Evolutionary conservation across 2,329 filamentous ascomycete genomes (phyloP).

Genomic region (Raffaelea ambrosiae): DNA sequence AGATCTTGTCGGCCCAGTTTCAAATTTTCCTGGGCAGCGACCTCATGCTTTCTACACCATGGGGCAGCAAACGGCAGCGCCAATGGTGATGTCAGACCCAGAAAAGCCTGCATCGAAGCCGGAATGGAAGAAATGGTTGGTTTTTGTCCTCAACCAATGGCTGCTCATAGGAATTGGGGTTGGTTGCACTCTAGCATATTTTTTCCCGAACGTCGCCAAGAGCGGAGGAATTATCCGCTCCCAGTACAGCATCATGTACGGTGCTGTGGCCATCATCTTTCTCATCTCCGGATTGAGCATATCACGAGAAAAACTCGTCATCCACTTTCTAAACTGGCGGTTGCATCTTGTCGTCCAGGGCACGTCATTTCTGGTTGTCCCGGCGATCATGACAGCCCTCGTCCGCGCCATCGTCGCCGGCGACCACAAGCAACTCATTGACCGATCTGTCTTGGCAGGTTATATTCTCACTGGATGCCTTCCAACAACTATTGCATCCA

Average conservation of each 20-base stretch:
- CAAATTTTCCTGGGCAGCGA: too few species aligned
- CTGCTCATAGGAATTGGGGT: slow-evolving; percentile 53
- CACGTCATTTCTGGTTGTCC: slow-evolving; percentile 59
- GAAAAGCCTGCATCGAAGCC: too few species aligned
- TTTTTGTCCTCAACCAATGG: slow-evolving; percentile 57
- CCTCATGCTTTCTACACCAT: too few species aligned
- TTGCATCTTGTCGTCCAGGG: slow-evolving; percentile 60
- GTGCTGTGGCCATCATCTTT: slow-evolving; percentile 61
- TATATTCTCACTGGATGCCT: slow-evolving; percentile 60
- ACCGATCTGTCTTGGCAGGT: slow-evolving; percentile 57
- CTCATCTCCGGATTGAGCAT: slow-evolving; percentile 63
- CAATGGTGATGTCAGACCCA: too few species aligned
- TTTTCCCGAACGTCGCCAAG: slow-evolving; percentile 37
- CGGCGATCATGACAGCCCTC: slow-evolving; percentile 39
- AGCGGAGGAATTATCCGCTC: slow-evolving; percentile 41
- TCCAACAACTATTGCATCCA: slow-evolving; percentile 64
- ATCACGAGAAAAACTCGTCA: slow-evolving; percentile 20
- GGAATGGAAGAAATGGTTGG: too few species aligned
- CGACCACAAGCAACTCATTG: slow-evolving; percentile 46
- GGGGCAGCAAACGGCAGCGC: too few species aligned
- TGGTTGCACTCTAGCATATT: slow-evolving; percentile 37
- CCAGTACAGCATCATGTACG: slow-evolving; percentile 56
- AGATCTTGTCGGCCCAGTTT: too few species aligned
- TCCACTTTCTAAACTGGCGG: slow-evolving; percentile 26
- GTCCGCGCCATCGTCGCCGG: slow-evolving; percentile 39